Evolutionary conservation across 2,329 filamentous ascomycete genomes (phyloP).

Genomic region (Alternaria triticina): DNA sequence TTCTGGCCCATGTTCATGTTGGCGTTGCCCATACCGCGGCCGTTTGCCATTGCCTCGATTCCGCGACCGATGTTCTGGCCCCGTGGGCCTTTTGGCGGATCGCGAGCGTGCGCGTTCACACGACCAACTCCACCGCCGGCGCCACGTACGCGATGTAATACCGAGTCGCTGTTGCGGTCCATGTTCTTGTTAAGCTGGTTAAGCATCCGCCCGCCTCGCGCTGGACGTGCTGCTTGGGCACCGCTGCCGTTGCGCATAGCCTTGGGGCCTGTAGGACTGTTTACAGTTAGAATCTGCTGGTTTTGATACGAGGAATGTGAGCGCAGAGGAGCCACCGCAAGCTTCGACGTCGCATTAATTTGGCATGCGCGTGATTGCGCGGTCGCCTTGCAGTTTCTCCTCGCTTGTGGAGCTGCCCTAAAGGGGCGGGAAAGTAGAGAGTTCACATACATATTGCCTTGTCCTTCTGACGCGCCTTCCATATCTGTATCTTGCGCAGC

Average conservation of each 20-base stretch:
- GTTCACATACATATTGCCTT: conserved; percentile 53
- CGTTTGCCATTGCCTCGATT: conserved; percentile 46
- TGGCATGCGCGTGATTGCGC: neutral
- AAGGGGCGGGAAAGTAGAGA: neutral
- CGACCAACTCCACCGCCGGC: conserved; percentile 76
- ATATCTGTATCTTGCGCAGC: conserved; percentile 70
- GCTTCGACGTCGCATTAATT: neutral
- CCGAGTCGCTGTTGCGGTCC: conserved; percentile 76
- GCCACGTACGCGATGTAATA: conserved; percentile 78
- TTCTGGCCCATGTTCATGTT: conserved; percentile 42
- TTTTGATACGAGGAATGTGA: neutral
- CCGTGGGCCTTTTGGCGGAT: conserved; percentile 74
- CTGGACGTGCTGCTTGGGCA: conserved; percentile 36
- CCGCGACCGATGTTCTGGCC: conserved; percentile 50
- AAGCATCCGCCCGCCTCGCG: conserved; percentile 75
- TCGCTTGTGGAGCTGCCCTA: neutral
- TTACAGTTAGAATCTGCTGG: conserved; percentile 25
- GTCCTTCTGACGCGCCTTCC: conserved; percentile 61
- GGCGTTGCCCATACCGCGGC: conserved; percentile 46
- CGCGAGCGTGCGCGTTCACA: conserved; percentile 77
- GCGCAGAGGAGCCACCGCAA: neutral
- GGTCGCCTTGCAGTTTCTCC: neutral
- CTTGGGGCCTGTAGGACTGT: conserved; percentile 91
- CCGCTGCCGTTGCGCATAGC: conserved; percentile 81
- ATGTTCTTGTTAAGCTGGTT: conserved; percentile 84